These are phyloP conservation scores for Zasmidium citrigriseum DNA, from an alignment of 2,329 filamentous ascomycete species.

Conservation along the genomic window DNA sequence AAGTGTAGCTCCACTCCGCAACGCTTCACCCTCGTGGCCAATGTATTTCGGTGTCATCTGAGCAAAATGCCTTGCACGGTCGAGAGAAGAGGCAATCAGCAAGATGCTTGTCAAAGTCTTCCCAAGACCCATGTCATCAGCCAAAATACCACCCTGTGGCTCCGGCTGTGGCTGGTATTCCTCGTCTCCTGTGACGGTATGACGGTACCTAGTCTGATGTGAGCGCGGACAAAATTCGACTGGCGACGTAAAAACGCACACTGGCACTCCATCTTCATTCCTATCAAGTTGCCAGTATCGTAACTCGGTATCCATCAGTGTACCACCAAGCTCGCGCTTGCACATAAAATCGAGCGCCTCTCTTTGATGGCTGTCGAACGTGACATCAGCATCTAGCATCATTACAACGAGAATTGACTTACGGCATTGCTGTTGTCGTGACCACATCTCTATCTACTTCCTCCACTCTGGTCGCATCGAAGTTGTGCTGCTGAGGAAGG, in stretches of 20 bases:
- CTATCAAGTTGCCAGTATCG: neutral
- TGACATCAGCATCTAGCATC: neutral
- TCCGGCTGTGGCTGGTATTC: conserved; percentile 1
- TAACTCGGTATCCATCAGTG: neutral
- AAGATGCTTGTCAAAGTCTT: conserved; percentile 7
- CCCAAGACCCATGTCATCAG: conserved; percentile 7
- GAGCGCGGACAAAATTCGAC: neutral
- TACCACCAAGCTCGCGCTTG: neutral
- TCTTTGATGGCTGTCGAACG: neutral
- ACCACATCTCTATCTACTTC: neutral
- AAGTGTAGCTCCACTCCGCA: conserved; percentile 6
- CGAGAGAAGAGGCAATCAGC: neutral
- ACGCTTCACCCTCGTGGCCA: neutral
- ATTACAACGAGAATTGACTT: neutral
- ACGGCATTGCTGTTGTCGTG: neutral
- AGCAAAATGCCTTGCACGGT: neutral
- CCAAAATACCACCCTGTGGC: neutral
- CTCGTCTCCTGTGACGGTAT: conserved; percentile 5
- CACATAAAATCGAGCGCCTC: neutral
- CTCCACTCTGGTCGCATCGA: neutral
- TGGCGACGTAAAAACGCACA: neutral
- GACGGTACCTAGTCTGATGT: conserved; percentile 8
- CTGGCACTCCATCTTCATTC: neutral
- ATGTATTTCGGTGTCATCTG: neutral
- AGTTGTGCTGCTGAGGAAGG: neutral